A percentile compares a stretch with the other conserved stretches of the same genome.
Evolutionary conservation across 441 rosid species (phyloP).

Genomic region (Adansonia gregorii): DNA sequence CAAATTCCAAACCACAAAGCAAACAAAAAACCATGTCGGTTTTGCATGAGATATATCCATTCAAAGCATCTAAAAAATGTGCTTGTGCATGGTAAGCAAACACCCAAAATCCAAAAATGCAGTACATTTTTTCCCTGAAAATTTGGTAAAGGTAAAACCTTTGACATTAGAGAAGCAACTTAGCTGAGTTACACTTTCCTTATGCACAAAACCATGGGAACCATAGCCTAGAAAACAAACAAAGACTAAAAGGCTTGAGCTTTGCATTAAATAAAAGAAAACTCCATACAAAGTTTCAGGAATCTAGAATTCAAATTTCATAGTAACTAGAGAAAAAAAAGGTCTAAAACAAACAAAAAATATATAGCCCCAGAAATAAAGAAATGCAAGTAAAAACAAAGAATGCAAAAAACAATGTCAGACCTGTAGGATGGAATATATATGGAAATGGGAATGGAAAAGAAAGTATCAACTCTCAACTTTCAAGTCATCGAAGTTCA

Average conservation of each 20-base stretch:
- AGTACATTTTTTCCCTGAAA: neutral
- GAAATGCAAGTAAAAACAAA: conserved; percentile 18
- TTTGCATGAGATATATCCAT: neutral
- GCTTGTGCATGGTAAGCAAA: neutral
- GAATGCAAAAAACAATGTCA: conserved; percentile 7
- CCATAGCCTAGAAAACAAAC: conserved; percentile 13
- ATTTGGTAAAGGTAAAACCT: neutral
- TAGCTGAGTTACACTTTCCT: neutral
- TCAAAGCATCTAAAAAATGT: neutral
- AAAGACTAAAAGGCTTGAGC: neutral
- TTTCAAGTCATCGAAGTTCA: conserved; percentile 44
- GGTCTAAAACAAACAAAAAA: conserved; percentile 14
- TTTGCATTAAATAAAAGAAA: neutral
- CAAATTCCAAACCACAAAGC: neutral
- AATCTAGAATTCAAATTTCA: conserved; percentile 24
- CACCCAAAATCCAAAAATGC: neutral
- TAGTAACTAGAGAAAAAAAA: neutral
- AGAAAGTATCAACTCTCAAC: conserved; percentile 6
- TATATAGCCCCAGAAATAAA: neutral
- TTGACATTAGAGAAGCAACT: neutral
- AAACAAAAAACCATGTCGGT: neutral
- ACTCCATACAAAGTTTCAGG: conserved; percentile 4
- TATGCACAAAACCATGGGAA: neutral
- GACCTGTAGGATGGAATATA: conserved; percentile 7
- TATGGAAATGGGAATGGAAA: conserved; percentile 9